Percentiles rank a stretch among this genome's conserved stretches.
These are phyloP conservation scores for Epichloe aotearoae DNA, from an alignment of 2,329 filamentous ascomycete species.

Conservation along the genomic window DNA sequence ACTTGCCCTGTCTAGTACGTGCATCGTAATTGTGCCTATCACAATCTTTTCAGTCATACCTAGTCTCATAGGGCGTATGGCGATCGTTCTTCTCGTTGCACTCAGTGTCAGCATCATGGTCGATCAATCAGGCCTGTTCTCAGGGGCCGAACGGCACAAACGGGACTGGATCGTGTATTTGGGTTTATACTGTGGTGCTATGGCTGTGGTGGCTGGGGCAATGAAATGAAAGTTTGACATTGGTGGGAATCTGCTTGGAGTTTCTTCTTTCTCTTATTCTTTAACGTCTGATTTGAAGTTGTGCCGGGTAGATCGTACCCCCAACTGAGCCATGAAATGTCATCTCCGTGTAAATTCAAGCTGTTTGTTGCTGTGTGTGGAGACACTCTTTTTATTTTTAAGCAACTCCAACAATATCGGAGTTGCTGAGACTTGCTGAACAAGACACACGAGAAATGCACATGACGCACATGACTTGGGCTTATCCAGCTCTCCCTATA, in stretches of 20 bases:
- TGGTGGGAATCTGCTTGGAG: neutral
- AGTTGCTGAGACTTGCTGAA: too few relatives aligned
- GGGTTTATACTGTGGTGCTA: slow-evolving; percentile 22
- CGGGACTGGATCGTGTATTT: slow-evolving; percentile 15
- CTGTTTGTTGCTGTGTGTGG: too few relatives aligned
- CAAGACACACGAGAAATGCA: too few relatives aligned
- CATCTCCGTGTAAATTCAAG: too few relatives aligned
- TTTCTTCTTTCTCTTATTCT: neutral
- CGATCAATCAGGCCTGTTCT: slow-evolving; percentile 13
- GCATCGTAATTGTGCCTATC: slow-evolving; percentile 38
- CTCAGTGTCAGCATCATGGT: slow-evolving; percentile 25
- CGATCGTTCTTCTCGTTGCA: slow-evolving; percentile 40
- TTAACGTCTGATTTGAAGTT: too few relatives aligned
- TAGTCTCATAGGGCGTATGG: slow-evolving; percentile 42
- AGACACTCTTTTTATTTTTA: too few relatives aligned
- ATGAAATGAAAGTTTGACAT: neutral
- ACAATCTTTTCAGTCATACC: slow-evolving; percentile 45
- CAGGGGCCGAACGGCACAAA: slow-evolving; percentile 8
- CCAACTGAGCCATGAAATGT: too few relatives aligned
- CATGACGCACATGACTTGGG: too few relatives aligned
- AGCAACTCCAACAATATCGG: too few relatives aligned
- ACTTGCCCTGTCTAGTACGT: slow-evolving; percentile 8
- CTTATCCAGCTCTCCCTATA: too few relatives aligned
- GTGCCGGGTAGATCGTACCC: too few relatives aligned
- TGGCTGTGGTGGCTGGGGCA: slow-evolving; percentile 16